These are phyloP conservation scores for Juglanconis sp. DNA, from an alignment of 2,329 filamentous ascomycete species.

Conservation along the genomic window DNA sequence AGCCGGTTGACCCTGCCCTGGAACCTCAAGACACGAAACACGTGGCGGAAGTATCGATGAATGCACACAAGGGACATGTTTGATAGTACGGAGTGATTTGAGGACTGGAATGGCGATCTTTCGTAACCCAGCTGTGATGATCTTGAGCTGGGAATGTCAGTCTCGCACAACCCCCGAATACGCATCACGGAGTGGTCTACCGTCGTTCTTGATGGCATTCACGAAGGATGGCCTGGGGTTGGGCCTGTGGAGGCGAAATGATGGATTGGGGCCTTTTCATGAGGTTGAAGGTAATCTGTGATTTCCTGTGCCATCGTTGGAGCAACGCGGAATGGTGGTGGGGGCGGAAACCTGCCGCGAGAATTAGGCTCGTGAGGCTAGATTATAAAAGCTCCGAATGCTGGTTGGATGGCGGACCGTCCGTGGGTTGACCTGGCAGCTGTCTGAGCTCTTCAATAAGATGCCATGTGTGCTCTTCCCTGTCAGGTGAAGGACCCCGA, in stretches of 20 bases:
- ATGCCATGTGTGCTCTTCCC: background rate
- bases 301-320: background rate
- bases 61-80: background rate
- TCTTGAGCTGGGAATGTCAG: background rate
- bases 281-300: background rate
- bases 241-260: background rate
- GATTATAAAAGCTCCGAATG: background rate
- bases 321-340: background rate
- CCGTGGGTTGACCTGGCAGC: background rate
- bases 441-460: background rate
- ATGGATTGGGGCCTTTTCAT: background rate
- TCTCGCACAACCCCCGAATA: too few species aligned
- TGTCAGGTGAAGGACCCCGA: background rate
- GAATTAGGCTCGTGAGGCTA: background rate
- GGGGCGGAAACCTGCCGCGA: background rate
- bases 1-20: background rate
- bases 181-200: too few species aligned
- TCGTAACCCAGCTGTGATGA: background rate
- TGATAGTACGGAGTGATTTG: background rate
- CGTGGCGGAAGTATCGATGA: background rate
- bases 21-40: constrained; percentile 1
- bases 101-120: background rate
- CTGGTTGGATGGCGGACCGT: background rate
- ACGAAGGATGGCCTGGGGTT: too few species aligned
- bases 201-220: too few species aligned